Percentiles rank a stretch among this genome's conserved stretches.
phyloP scores from a whole-genome alignment of 805 yeast species.

The Suhomyces tanzawaensis region DNA sequence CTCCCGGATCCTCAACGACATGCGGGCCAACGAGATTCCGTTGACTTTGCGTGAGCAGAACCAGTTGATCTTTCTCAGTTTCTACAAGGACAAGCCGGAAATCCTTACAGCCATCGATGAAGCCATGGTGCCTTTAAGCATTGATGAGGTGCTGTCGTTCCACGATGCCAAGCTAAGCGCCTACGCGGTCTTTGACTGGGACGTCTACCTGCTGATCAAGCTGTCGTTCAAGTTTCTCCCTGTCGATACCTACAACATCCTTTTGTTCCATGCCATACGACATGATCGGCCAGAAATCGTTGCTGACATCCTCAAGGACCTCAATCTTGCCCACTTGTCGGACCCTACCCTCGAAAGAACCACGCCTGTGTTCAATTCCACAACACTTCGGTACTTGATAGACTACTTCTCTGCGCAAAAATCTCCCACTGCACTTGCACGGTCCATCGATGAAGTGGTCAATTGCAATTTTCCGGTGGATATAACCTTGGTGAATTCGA shows the following conservation, averaged over 20 bases:
- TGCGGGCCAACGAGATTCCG: constrained; percentile 24
- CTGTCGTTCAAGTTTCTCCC: constrained; percentile 3
- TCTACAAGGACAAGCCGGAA: constrained; percentile 29
- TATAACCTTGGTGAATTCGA: constrained; percentile 16
- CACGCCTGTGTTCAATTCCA: constrained; percentile 13
- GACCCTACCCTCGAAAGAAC: not conserved
- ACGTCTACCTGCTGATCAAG: constrained; percentile 18
- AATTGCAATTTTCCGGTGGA: constrained; percentile 12
- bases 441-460: not conserved
- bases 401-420: constrained; percentile 9
- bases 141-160: not conserved
- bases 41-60: constrained; percentile 30
- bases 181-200: constrained; percentile 18
- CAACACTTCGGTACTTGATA: constrained; percentile 18
- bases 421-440: not conserved
- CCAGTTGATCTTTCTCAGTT: constrained; percentile 25
- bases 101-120: constrained; percentile 12
- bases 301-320: constrained; percentile 17
- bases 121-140: not conserved
- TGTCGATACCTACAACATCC: constrained; percentile 21
- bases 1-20: constrained; percentile 26
- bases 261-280: constrained; percentile 29
- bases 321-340: not conserved
- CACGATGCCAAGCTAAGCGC: not conserved
- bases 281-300: constrained; percentile 23